A percentile compares a stretch with the other conserved stretches of the same genome.
These are phyloP conservation scores for Venturia aucupariae DNA, from an alignment of 2,329 filamentous ascomycete species.

Conservation along the genomic window DNA sequence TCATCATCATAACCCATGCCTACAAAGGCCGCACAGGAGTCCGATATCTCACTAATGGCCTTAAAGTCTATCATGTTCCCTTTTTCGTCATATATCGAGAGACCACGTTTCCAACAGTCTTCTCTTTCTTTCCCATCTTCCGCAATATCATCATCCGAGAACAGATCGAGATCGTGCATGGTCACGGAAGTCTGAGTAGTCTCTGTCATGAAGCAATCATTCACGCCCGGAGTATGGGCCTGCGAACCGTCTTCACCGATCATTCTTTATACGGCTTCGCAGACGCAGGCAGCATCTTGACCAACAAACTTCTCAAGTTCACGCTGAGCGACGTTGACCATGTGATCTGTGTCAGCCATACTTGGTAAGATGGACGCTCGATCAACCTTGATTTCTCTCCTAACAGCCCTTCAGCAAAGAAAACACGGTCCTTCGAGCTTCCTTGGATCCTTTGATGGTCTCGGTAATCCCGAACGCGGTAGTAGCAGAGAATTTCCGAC, in stretches of 20 bases:
- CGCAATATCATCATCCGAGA: conserved; percentile 93
- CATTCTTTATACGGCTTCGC: conserved; percentile 97
- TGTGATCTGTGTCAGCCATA: conserved; percentile 97
- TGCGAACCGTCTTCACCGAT: conserved; percentile 93
- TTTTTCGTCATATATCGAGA: conserved; percentile 94
- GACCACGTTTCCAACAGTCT: conserved; percentile 89
- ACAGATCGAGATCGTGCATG: conserved; percentile 92
- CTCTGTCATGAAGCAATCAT: conserved; percentile 91
- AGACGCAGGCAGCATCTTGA: conserved; percentile 88
- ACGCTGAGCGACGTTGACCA: conserved; percentile 94
- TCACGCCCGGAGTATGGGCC: conserved; percentile 90
- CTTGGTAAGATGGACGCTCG: conserved; percentile 54
- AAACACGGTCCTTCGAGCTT: conserved; percentile 90
- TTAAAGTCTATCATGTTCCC: conserved; percentile 97
- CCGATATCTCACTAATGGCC: conserved; percentile 89
- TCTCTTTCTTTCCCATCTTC: conserved; percentile 97
- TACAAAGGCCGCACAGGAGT: conserved; percentile 87
- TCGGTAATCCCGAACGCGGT: conserved; percentile 97
- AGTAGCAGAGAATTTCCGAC: conserved; percentile 90
- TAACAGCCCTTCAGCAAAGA: conserved; percentile 60
- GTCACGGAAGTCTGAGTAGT: conserved; percentile 88
- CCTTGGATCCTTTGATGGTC: conserved; percentile 91
- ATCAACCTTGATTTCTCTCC: conserved; percentile 17
- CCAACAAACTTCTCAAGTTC: conserved; percentile 96
- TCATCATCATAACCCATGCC: conserved; percentile 93